These are phyloP conservation scores for Ilex aquifolium DNA, from an alignment of 257 asterid species.

Conservation along the genomic window DNA sequence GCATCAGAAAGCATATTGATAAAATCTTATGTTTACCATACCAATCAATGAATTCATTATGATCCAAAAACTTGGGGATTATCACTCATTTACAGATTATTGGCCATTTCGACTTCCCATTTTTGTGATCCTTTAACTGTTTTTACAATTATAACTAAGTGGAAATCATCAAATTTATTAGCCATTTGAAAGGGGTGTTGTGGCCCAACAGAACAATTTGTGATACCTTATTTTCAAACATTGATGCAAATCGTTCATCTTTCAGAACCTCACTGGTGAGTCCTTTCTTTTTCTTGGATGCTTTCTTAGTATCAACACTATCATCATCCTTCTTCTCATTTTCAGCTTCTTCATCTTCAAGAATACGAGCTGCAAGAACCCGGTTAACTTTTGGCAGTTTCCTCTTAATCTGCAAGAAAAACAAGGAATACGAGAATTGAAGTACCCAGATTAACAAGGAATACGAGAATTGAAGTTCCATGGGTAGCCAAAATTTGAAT, in stretches of 20 bases:
- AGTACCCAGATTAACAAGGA: slow-evolving; percentile 4
- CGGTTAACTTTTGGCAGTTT: slow-evolving; percentile 81
- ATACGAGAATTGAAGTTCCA: slow-evolving; percentile 1
- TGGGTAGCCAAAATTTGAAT: not conserved
- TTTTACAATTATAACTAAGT: not conserved
- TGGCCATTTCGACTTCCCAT: too few relatives aligned
- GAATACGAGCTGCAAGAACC: slow-evolving; percentile 41
- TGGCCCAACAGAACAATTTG: not conserved
- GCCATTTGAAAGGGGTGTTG: not conserved
- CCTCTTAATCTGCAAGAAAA: slow-evolving; percentile 49
- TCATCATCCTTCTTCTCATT: slow-evolving; percentile 41
- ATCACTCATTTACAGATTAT: too few relatives aligned
- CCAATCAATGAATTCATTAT: too few relatives aligned
- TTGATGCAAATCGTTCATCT: slow-evolving; percentile 59
- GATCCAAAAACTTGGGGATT: too few relatives aligned
- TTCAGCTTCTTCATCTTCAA: slow-evolving; percentile 66
- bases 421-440: slow-evolving; percentile 1
- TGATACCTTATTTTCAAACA: slow-evolving; percentile 69
- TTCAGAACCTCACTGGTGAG: slow-evolving; percentile 57
- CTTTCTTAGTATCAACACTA: slow-evolving; percentile 48
- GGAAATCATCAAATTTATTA: not conserved
- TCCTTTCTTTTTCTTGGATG: slow-evolving; percentile 72
- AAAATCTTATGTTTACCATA: too few relatives aligned
- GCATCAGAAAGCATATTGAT: too few relatives aligned
- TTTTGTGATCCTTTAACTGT: not conserved